phyloP scores from a whole-genome alignment of 768 basidiomycete genomes.

The Boletus edulis region DNA sequence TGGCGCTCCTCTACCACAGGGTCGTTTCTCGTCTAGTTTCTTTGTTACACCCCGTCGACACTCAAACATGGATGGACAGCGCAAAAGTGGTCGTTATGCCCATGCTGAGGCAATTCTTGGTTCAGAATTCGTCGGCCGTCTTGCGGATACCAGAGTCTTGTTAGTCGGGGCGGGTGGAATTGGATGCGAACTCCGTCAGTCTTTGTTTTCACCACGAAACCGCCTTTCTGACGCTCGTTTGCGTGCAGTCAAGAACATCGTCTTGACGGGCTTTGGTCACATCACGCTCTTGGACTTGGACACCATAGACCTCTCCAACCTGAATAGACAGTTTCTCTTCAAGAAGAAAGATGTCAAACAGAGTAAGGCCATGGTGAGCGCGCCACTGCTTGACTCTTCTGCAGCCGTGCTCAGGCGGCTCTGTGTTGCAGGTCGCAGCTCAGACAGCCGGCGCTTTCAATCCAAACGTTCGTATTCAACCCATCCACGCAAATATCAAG shows the following conservation, averaged over 20 bases:
- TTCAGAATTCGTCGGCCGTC: slow-evolving; percentile 56
- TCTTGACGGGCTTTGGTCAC: slow-evolving; percentile 82
- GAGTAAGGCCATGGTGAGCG: slow-evolving; percentile 82
- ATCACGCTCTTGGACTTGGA: slow-evolving; percentile 95
- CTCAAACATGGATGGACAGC: slow-evolving; percentile 5
- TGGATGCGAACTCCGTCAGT: slow-evolving; percentile 90
- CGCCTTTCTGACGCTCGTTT: neutral
- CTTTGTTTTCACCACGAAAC: neutral
- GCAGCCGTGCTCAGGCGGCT: neutral
- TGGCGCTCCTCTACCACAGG: neutral
- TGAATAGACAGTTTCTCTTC: slow-evolving; percentile 97
- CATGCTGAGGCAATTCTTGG: slow-evolving; percentile 84
- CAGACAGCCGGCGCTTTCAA: slow-evolving; percentile 83
- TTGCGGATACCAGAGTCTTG: slow-evolving; percentile 68
- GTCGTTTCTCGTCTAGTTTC: neutral
- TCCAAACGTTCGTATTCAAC: slow-evolving; percentile 80
- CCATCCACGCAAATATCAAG: slow-evolving; percentile 95
- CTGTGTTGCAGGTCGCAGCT: slow-evolving; percentile 62
- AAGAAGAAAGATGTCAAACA: slow-evolving; percentile 97
- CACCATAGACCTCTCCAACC: slow-evolving; percentile 96
- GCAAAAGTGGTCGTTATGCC: slow-evolving; percentile 37
- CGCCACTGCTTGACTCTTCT: neutral
- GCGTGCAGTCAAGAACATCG: slow-evolving; percentile 86
- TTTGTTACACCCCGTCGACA: neutral
- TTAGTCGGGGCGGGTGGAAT: slow-evolving; percentile 97